Conservation (phyloP, 805 yeast genomes). For the Yarrowia porcina region DNA sequence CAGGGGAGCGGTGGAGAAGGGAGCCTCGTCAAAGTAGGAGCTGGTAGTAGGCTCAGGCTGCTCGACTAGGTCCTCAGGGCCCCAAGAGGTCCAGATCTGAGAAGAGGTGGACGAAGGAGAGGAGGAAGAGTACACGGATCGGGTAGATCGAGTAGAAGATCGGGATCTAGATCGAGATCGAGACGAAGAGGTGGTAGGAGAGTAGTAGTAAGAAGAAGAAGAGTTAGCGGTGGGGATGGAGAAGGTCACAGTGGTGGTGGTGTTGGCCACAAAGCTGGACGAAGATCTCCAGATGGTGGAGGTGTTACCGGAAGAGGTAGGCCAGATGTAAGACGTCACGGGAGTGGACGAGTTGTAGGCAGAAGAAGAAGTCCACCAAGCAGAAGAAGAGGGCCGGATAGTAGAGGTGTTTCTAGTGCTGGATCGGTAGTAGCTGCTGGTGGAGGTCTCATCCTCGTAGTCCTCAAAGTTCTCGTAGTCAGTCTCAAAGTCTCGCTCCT, state of each 20-base stretch:
- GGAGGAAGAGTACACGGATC: neutral
- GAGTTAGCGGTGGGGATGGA: neutral
- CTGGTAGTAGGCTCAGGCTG: slow-evolving; percentile 3
- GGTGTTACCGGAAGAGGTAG: neutral
- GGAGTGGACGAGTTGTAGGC: slow-evolving; percentile 1
- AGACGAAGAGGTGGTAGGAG: neutral
- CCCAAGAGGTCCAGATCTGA: neutral
- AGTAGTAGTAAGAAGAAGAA: neutral
- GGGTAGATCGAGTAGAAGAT: neutral
- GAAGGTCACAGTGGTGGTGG: neutral
- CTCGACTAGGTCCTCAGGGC: neutral
- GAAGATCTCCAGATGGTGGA: neutral
- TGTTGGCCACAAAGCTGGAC: neutral
- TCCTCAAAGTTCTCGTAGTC: neutral
- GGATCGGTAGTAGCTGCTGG: neutral
- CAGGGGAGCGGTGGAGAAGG: slow-evolving; percentile 6
- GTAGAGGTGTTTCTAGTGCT: neutral
- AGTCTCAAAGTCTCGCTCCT: slow-evolving; percentile 12
- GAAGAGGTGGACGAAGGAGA: neutral
- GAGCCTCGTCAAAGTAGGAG: slow-evolving; percentile 5
- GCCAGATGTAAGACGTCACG: slow-evolving; percentile 16
- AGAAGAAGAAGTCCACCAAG: neutral
- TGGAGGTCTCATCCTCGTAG: neutral
- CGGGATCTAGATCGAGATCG: neutral
- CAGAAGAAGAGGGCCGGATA: neutral